Evolutionary conservation across 257 asterid species (phyloP).

Genomic region (Lavandula angustifolia): DNA sequence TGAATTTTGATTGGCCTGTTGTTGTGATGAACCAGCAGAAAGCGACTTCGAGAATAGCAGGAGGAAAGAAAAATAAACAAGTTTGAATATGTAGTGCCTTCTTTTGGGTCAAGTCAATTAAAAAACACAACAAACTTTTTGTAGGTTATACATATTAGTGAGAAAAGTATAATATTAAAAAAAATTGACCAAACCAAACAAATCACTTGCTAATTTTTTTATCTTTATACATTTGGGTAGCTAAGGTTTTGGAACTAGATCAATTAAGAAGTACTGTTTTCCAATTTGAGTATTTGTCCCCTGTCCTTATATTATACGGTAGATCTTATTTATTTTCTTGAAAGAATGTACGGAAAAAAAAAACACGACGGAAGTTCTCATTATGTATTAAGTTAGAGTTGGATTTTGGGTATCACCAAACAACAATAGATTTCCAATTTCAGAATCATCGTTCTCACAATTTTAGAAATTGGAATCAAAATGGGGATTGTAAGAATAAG

Average conservation of each 20-base stretch:
- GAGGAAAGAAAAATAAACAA: background rate
- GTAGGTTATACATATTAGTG: background rate
- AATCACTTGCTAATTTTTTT: background rate
- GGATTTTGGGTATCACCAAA: too few species aligned
- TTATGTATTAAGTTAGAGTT: too few species aligned
- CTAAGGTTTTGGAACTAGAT: background rate
- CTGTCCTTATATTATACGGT: too few species aligned
- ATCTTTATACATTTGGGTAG: background rate
- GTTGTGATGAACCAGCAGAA: background rate
- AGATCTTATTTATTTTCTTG: too few species aligned
- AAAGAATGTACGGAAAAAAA: too few species aligned
- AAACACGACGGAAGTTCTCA: too few species aligned
- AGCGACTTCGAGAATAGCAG: constrained; percentile 4
- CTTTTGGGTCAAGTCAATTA: constrained; percentile 6
- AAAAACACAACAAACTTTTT: constrained; percentile 19
- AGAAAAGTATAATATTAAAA: constrained; percentile 6
- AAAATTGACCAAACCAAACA: constrained; percentile 34
- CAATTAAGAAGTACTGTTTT: too few species aligned
- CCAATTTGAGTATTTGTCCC: too few species aligned
- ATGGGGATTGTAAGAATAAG: too few species aligned
- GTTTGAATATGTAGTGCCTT: background rate
- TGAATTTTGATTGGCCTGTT: constrained; percentile 4
- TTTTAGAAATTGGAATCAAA: too few species aligned
- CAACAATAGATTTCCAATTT: too few species aligned
- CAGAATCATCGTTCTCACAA: too few species aligned